phyloP scores from a whole-genome alignment of 805 yeast species.

The Zygotorulaspora chibaensis region DNA sequence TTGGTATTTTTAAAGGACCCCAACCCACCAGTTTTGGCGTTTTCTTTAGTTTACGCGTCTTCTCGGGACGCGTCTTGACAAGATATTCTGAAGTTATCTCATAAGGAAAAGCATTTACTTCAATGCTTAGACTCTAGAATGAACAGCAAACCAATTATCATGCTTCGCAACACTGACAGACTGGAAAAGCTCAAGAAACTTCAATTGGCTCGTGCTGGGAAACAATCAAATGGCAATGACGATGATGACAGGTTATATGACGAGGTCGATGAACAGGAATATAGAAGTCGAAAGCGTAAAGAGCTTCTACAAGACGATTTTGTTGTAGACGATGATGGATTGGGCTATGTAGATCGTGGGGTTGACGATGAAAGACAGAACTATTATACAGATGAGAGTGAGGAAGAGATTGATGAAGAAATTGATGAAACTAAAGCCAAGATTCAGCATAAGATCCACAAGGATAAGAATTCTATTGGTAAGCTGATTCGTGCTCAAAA shows the following conservation, averaged over 20 bases:
- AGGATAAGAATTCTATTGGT: constrained; percentile 32
- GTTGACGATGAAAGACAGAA: constrained; percentile 79
- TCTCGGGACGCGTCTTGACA: too few relatives aligned
- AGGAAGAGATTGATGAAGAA: constrained; percentile 26
- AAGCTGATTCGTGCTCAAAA: constrained; percentile 48
- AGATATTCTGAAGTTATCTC: too few relatives aligned
- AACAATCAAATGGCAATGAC: constrained; percentile 22
- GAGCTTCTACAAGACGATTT: constrained; percentile 86
- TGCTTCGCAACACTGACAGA: constrained; percentile 42
- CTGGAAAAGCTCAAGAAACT: constrained; percentile 55
- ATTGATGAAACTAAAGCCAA: constrained; percentile 17
- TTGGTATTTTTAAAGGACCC: too few relatives aligned
- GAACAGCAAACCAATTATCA: constrained; percentile 12
- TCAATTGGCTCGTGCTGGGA: constrained; percentile 51
- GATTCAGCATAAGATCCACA: constrained; percentile 10
- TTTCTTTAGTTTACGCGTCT: too few relatives aligned
- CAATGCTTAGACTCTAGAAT: background rate
- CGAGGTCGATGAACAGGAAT: constrained; percentile 78
- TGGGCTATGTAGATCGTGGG: constrained; percentile 92
- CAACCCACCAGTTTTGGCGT: too few relatives aligned
- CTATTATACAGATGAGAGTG: constrained; percentile 56
- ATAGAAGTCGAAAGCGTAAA: constrained; percentile 69
- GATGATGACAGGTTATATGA: constrained; percentile 65
- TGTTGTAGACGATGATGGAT: constrained; percentile 90
- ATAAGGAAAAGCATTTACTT: too few relatives aligned